These are phyloP conservation scores for Rhodotorula taiwanensis DNA, from an alignment of 768 basidiomycete genomes.

Conservation along the genomic window DNA sequence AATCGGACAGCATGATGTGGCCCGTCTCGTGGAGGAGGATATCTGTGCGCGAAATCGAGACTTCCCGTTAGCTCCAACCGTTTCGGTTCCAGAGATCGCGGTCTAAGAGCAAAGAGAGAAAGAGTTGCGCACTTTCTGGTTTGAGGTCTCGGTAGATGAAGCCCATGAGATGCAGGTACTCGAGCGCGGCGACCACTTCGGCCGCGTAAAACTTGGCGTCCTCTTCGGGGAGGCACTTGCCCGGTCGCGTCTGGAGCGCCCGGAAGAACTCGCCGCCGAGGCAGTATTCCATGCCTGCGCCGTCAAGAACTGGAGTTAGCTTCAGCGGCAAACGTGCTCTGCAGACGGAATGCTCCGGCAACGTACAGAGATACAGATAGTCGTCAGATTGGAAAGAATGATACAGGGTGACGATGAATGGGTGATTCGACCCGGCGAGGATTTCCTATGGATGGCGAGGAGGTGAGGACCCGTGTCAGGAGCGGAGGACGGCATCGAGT, in stretches of 20 bases:
- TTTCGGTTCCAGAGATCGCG: too few relatives aligned
- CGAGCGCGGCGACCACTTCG: constrained; percentile 92
- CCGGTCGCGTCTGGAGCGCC: constrained; percentile 86
- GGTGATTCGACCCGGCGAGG: constrained; percentile 94
- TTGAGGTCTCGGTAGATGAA: constrained; percentile 99
- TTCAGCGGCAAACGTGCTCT: background rate
- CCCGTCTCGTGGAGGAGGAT: constrained; percentile 95
- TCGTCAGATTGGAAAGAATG: constrained; percentile 98
- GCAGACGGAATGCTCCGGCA: constrained; percentile 16
- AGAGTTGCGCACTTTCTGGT: constrained; percentile 96
- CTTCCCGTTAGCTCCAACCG: too few relatives aligned
- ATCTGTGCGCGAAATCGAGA: constrained; percentile 54
- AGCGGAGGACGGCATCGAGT: background rate
- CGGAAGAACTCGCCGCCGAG: constrained; percentile 99
- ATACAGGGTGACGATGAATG: constrained; percentile 97
- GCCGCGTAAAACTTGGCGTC: constrained; percentile 96
- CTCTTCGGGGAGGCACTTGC: constrained; percentile 94
- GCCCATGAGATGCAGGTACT: constrained; percentile 98
- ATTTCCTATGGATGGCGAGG: constrained; percentile 57
- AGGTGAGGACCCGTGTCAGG: background rate
- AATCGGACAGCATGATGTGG: constrained; percentile 99
- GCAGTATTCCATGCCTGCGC: constrained; percentile 77
- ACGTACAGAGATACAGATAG: constrained; percentile 84
- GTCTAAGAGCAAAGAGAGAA: too few relatives aligned
- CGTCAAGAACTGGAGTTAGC: background rate